phyloP scores from a whole-genome alignment of 306 rosid genomes.

The Astragalus membranaceus region DNA sequence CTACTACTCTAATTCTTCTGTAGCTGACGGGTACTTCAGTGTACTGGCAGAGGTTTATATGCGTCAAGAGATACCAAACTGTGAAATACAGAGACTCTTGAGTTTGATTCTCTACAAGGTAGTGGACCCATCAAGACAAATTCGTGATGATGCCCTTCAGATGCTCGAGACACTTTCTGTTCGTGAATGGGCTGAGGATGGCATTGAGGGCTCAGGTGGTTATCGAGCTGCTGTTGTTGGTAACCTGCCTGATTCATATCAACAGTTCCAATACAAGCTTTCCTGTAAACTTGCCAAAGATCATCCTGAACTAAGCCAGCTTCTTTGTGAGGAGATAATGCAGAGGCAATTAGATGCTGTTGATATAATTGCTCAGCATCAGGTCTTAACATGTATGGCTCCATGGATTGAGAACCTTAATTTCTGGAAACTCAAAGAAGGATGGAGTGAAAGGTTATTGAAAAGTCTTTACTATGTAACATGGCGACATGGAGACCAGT shows the following conservation, averaged over 20 bases:
- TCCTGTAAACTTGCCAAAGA: constrained; percentile 99
- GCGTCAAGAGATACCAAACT: constrained; percentile 98
- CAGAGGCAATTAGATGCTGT: constrained; percentile 99
- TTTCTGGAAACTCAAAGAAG: constrained; percentile 97
- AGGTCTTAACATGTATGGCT: constrained; percentile 99
- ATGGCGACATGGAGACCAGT: constrained; percentile 96
- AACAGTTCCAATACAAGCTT: constrained; percentile 97
- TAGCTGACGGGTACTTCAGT: constrained; percentile 99
- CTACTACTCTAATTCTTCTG: constrained; percentile 91
- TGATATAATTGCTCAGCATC: constrained; percentile 99
- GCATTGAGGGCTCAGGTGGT: constrained; percentile 87
- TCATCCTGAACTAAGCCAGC: constrained; percentile 98
- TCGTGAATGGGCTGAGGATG: constrained; percentile 99
- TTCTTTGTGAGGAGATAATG: constrained; percentile 98
- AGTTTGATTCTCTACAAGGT: constrained; percentile 98
- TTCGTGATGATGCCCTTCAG: constrained; percentile 99
- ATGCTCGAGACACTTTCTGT: constrained; percentile 99
- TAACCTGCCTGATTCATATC: constrained; percentile 99
- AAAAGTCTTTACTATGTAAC: constrained; percentile 98
- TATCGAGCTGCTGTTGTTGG: constrained; percentile 99
- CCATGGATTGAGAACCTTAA: constrained; percentile 99
- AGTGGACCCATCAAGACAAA: constrained; percentile 97
- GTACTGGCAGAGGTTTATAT: constrained; percentile 99
- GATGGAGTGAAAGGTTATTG: constrained; percentile 92
- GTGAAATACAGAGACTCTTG: constrained; percentile 94